Conservation (phyloP, 208 protist genomes). For the Entamoeba invadens region DNA sequence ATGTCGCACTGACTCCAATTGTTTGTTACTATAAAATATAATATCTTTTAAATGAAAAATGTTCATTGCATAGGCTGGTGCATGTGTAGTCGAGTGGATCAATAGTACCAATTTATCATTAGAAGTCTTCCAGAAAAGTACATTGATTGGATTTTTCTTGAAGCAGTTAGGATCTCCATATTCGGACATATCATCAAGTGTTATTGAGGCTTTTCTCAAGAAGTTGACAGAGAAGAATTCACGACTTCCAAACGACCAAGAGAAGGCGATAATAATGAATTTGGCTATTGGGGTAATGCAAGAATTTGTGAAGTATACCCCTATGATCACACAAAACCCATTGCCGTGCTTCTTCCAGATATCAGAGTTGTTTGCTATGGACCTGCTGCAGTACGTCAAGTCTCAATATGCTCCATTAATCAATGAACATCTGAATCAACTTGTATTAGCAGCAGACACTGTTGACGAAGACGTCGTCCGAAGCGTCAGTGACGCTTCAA, state of each 20-base stretch:
- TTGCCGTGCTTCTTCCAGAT: not conserved
- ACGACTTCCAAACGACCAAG: not conserved
- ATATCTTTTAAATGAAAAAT: too few relatives aligned
- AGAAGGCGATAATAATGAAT: not conserved
- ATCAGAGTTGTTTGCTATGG: not conserved
- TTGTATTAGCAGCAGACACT: not conserved
- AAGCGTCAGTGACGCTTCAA: not conserved
- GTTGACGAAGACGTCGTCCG: not conserved
- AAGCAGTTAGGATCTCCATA: not conserved
- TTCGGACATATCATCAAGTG: not conserved
- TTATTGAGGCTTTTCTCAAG: not conserved
- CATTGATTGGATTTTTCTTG: not conserved
- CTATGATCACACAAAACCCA: not conserved
- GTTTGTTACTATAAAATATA: too few relatives aligned
- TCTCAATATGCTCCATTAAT: not conserved
- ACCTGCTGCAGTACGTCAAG: not conserved
- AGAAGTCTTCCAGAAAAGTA: not conserved
- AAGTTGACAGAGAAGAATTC: not conserved
- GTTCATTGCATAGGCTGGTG: not conserved
- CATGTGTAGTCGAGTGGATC: not conserved
- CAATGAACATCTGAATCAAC: not conserved
- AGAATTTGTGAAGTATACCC: not conserved
- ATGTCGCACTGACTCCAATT: too few relatives aligned
- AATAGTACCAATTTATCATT: not conserved
- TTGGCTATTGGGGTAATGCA: not conserved